Evolutionary conservation across 768 basidiomycete species (phyloP).

Genomic region (Scleroderma citrinum): DNA sequence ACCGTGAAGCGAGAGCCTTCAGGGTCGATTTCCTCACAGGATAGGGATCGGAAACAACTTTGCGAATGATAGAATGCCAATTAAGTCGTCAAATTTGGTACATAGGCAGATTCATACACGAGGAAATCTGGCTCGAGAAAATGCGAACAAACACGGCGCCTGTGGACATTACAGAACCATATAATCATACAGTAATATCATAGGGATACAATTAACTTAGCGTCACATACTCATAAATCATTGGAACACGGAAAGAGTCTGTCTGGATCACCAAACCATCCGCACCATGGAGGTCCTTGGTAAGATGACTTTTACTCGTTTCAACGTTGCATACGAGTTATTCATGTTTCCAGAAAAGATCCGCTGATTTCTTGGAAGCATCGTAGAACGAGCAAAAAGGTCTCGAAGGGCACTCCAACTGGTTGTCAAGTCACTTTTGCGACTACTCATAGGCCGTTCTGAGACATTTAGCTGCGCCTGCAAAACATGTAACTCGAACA

Average conservation of each 20-base stretch:
- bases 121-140: too few species aligned
- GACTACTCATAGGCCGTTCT: conserved; percentile 6
- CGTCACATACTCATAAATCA: conserved; percentile 8
- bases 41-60: too few species aligned
- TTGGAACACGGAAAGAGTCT: conserved; percentile 7
- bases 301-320: conserved; percentile 13
- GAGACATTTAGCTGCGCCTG: conserved; percentile 15
- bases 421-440: conserved; percentile 10
- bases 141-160: neutral
- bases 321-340: neutral
- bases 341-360: conserved; percentile 3
- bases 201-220: conserved; percentile 6
- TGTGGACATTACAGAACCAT: neutral
- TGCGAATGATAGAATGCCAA: too few species aligned
- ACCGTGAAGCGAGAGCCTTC: too few species aligned
- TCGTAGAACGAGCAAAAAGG: conserved; percentile 14
- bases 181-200: conserved; percentile 3
- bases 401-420: conserved; percentile 15
- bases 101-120: too few species aligned
- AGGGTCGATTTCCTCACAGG: too few species aligned
- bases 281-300: conserved; percentile 19
- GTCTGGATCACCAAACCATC: conserved; percentile 12
- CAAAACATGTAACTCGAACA: conserved; percentile 3
- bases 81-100: too few species aligned
- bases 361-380: conserved; percentile 5